Base-by-base conservation (phyloP, 2,329 filamentous ascomycete genomes). In the Fusarium abutilonis region DNA sequence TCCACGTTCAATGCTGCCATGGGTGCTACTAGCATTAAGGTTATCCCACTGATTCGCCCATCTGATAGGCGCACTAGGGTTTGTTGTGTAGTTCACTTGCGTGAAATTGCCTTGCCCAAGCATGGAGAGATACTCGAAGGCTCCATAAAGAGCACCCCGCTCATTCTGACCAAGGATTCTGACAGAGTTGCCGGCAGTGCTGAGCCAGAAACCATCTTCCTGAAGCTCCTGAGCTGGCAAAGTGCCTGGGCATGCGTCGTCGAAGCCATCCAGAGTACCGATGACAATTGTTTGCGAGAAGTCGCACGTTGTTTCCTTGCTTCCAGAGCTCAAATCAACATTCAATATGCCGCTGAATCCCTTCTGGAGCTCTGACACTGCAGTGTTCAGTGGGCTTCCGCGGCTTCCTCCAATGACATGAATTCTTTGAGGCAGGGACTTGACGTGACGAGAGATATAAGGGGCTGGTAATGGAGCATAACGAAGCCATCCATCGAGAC, bases 1-100 rank as follows among this genome's bases (percentile, higher is more conserved):
- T 15, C 89, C 89, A 49, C 88, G 79, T 71, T 91, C 89, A 40
- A 91, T 86, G 36, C 81, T 86, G 11, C 88, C 74, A 15, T 72
- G 70, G 1, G 70, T 72, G 6, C 68, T 68, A 19, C 66, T 66
- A 55, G 88, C 83, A n/a, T 70, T 66, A 71, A 91, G 77, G 63
- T 91, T 90, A 70, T 91, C 87, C 89, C 89, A 91, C 63, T 91
- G 83, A 68, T 91, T 91, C 0, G 86, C 82, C 89, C 88, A 91
- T 62, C 89, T 81, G 38, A 91, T 83, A 0, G 83, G 83, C 0
- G 83, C 85, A 53, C 81, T 79, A 0, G 87, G 87, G 61, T 83
- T 89, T 9, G 80, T 81, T 3, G 80, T 74, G 42, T 80, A 80
- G 5, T 80, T 71, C 0, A 80, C 77, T 2, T 77, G 64, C 1